Conservation (phyloP, 2,329 filamentous ascomycete species). For the Sclerotinia spermophila region DNA sequence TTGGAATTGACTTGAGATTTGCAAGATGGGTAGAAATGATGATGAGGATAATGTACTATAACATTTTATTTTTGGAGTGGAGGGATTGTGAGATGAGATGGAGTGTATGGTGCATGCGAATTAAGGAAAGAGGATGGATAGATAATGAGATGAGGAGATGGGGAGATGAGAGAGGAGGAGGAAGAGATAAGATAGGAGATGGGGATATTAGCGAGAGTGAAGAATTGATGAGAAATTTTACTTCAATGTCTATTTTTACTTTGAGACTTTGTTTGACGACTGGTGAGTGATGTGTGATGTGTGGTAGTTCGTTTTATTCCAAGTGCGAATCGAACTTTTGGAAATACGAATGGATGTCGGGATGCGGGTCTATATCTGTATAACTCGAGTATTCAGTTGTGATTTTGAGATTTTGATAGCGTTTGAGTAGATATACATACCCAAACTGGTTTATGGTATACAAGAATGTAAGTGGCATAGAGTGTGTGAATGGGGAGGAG, state of each 20-base stretch:
- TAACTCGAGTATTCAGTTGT: too few relatives aligned
- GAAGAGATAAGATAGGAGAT: background rate
- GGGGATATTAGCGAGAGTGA: background rate
- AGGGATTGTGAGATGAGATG: too few relatives aligned
- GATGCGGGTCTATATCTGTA: too few relatives aligned
- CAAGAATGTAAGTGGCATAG: too few relatives aligned
- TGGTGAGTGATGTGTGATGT: background rate
- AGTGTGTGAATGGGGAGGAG: too few relatives aligned
- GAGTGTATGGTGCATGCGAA: background rate
- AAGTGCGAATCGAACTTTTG: too few relatives aligned
- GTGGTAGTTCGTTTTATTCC: too few relatives aligned
- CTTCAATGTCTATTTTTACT: background rate
- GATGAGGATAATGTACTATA: conserved; percentile 7
- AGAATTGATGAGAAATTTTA: background rate
- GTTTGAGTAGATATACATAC: too few relatives aligned
- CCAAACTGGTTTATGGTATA: too few relatives aligned
- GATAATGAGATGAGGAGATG: background rate
- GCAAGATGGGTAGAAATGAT: background rate
- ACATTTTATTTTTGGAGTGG: background rate
- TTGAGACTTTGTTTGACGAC: background rate
- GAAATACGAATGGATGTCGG: too few relatives aligned
- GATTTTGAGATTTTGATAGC: too few relatives aligned
- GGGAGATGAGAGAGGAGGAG: background rate
- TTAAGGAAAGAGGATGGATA: too few relatives aligned
- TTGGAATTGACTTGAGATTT: background rate